phyloP scores from a whole-genome alignment of 257 asterid species.

The Primulina tabacum region DNA sequence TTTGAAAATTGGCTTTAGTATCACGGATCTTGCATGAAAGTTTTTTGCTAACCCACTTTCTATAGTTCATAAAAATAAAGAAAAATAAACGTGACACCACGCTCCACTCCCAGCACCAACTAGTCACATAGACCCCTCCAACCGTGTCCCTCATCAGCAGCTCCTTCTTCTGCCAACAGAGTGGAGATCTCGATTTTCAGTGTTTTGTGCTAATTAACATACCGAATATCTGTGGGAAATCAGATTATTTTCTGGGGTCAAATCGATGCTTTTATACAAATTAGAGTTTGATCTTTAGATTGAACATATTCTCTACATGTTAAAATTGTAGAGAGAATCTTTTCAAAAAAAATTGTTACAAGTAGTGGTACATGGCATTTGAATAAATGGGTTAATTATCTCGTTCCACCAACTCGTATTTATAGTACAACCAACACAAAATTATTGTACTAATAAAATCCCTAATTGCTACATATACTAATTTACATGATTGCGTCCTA shows the following conservation, averaged over 20 bases:
- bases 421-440: no score
- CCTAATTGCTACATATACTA: no score
- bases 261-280: background rate
- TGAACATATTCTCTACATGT: no score
- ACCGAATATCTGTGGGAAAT: background rate
- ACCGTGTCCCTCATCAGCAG: background rate
- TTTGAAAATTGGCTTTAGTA: constrained; percentile 4
- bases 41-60: background rate
- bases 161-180: background rate
- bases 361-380: no score
- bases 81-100: constrained; percentile 1
- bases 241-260: background rate
- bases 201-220: constrained; percentile 5
- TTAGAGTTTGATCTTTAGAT: background rate
- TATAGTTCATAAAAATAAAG: background rate
- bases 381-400: no score
- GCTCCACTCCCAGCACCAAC: background rate
- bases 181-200: background rate
- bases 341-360: no score
- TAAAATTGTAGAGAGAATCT: no score
- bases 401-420: no score
- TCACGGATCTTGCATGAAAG: constrained; percentile 2
- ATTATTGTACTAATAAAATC: no score
- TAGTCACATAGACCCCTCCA: background rate
- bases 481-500: no score